These are phyloP conservation scores for Lyophyllum semitale DNA, from an alignment of 768 basidiomycete species.

Conservation along the genomic window DNA sequence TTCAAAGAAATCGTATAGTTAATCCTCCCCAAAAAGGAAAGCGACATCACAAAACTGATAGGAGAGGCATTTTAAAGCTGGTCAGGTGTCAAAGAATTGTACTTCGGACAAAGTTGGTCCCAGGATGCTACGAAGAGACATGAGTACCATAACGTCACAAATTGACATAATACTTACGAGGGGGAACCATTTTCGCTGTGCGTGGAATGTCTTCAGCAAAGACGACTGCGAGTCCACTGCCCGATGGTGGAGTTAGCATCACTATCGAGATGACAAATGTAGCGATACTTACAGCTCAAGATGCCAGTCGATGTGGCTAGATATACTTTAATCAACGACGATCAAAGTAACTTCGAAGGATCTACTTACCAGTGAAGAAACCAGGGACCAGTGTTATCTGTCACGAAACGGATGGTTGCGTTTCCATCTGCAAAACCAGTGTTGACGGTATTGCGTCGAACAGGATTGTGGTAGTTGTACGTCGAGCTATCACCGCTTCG, in stretches of 20 bases:
- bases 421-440: slow-evolving; percentile 26
- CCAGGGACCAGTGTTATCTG: slow-evolving; percentile 53
- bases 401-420: slow-evolving; percentile 56
- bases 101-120: slow-evolving; percentile 35
- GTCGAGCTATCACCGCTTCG: slow-evolving; percentile 33
- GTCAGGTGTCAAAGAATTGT: not conserved
- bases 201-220: slow-evolving; percentile 31
- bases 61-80: too few relatives aligned
- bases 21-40: too few relatives aligned
- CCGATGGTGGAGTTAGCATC: not conserved
- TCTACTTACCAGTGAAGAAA: slow-evolving; percentile 42
- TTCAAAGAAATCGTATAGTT: too few relatives aligned
- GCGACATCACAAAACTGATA: too few relatives aligned
- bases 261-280: not conserved
- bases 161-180: slow-evolving; percentile 17
- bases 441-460: slow-evolving; percentile 33
- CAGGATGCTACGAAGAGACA: slow-evolving; percentile 25
- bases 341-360: slow-evolving; percentile 5
- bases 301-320: slow-evolving; percentile 38
- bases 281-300: slow-evolving; percentile 31
- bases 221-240: slow-evolving; percentile 31
- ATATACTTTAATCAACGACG: not conserved
- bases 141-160: not conserved
- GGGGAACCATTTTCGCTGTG: slow-evolving; percentile 18
- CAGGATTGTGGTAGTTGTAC: slow-evolving; percentile 42